Base-by-base conservation (phyloP, 495 filamentous ascomycete genomes). In the Choiromyces venosus region DNA sequence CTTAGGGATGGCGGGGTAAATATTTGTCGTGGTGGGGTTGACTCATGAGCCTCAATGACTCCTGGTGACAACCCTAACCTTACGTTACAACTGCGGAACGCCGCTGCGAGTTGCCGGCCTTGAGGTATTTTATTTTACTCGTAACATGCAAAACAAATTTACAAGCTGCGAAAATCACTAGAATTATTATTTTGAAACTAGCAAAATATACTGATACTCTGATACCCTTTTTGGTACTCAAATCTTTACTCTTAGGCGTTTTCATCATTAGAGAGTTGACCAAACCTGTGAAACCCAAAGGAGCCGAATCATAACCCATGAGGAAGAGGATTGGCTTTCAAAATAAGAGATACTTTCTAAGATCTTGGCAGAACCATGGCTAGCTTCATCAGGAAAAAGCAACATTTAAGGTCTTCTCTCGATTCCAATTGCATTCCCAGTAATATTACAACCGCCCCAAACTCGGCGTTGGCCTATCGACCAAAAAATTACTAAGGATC, bases 11-110 rank as follows among this genome's bases (percentile, higher is more conserved):
- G 75, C 66, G 75, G 75, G 75, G 75, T 77, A 72, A 72, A 36
- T 71, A 67, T 72, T 19, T 73, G 56, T 36, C 56, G 73, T 70
- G 12, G 74, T 52, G 75, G 75, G 75, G 75, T 77, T 77, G 75
- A 77, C 74, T 77, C 75, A 77, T 33, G 75, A 77, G 66, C 74
- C 74, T 69, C 73, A 35, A 14, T 71, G 16, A 38, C 25, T 37
- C 25, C 52, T 6, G 14, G 16, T 44, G 35, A 66, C 5, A 67
- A 66, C 73, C 75, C 75, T 77, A 77, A 77, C 75, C 75, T 67
- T 76, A 35, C 2, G 4, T 4, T 33, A 29, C 25, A 61, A 61
- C 25, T 6, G 25, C 0, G 46, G 19, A n/a, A n/a, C n/a, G n/a
- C 21, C 44, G 12, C 1, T 52, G 21, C 5, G 21, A 52, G 9